These are phyloP conservation scores for Thraustotheca clavata DNA, from an alignment of 352 stramenopile species.

Conservation along the genomic window DNA sequence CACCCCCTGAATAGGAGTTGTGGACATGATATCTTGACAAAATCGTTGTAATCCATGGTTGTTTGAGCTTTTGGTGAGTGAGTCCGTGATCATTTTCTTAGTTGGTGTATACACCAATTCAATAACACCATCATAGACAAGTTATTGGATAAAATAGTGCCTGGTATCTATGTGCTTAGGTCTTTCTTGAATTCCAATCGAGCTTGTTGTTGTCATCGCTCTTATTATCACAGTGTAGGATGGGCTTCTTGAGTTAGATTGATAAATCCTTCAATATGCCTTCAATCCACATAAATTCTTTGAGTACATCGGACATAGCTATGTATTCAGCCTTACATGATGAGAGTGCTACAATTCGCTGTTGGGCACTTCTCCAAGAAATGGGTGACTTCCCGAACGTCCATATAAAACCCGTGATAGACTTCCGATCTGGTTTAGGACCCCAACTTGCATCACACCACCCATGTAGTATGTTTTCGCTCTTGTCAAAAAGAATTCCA, in stretches of 20 bases:
- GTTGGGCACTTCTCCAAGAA: conserved; percentile 5
- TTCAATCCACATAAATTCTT: conserved; percentile 22
- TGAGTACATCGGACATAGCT: conserved; percentile 17
- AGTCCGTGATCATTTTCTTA: conserved; percentile 22
- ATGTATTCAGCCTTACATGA: conserved; percentile 25
- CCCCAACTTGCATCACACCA: conserved; percentile 12
- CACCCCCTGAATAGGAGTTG: not conserved
- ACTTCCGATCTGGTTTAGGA: not conserved
- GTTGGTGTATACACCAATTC: conserved; percentile 22
- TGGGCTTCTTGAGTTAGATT: conserved; percentile 10
- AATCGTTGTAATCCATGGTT: conserved; percentile 1
- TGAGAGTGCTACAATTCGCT: conserved; percentile 20
- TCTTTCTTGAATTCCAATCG: not conserved
- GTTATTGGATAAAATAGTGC: conserved; percentile 25
- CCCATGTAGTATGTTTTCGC: not conserved
- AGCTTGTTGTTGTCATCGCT: conserved; percentile 18
- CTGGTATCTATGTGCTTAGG: conserved; percentile 28
- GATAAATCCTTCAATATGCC: conserved; percentile 4
- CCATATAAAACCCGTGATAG: conserved; percentile 2
- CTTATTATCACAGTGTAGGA: conserved; percentile 23
- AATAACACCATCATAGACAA: conserved; percentile 11
- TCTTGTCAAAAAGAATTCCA: not conserved
- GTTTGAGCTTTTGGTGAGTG: conserved; percentile 22
- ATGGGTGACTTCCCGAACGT: not conserved
- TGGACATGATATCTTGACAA: not conserved